Evolutionary conservation across 768 basidiomycete species (phyloP).

Genomic region (Leccinum rimulosum): DNA sequence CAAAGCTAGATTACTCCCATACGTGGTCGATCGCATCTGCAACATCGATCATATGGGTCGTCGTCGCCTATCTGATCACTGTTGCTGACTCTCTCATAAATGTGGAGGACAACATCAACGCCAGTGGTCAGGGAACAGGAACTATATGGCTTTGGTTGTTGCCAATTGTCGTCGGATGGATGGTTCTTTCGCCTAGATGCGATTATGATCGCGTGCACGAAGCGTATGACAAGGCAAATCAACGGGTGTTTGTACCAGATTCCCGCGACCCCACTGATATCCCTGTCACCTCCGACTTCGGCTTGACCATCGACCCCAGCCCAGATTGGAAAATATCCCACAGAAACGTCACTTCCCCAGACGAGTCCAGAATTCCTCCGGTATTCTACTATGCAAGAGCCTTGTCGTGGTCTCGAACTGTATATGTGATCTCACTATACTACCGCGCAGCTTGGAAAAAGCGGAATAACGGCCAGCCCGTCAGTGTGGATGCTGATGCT

Average conservation of each 20-base stretch:
- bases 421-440: slow-evolving; percentile 15
- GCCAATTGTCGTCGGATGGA: slow-evolving; percentile 40
- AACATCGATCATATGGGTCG: slow-evolving; percentile 42
- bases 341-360: slow-evolving; percentile 16
- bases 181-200: slow-evolving; percentile 41
- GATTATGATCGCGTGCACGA: slow-evolving; percentile 31
- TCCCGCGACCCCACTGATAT: not conserved
- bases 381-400: slow-evolving; percentile 27
- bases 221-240: slow-evolving; percentile 17
- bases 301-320: slow-evolving; percentile 15
- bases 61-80: slow-evolving; percentile 38
- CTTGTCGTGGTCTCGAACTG: slow-evolving; percentile 20
- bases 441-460: slow-evolving; percentile 19
- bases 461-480: not conserved
- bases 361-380: slow-evolving; percentile 24
- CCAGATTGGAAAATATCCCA: not conserved
- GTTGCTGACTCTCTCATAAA: slow-evolving; percentile 17
- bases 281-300: slow-evolving; percentile 7
- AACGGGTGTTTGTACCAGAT: not conserved
- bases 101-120: slow-evolving; percentile 23
- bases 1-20: slow-evolving; percentile 36
- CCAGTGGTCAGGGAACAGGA: slow-evolving; percentile 39
- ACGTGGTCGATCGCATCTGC: slow-evolving; percentile 41
- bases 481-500: slow-evolving; percentile 6
- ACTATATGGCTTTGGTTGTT: slow-evolving; percentile 45